Conservation (phyloP, 768 basidiomycete genomes). For the Leccinum subgranulosum region DNA sequence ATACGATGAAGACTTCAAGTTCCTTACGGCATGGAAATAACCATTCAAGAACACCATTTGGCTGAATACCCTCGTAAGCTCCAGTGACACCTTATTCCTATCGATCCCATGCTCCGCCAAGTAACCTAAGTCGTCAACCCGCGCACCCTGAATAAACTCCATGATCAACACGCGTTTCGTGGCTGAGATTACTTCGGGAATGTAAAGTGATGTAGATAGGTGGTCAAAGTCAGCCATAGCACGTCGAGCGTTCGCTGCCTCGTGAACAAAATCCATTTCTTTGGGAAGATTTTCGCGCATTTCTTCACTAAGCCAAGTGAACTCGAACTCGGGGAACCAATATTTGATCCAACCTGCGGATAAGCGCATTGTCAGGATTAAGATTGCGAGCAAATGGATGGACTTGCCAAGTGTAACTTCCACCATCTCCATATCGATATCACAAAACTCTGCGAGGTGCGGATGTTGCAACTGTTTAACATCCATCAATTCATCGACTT, state of each 20-base stretch:
- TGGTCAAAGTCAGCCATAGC: slow-evolving; percentile 67
- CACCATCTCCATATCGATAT: slow-evolving; percentile 87
- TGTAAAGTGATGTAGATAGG: slow-evolving; percentile 77
- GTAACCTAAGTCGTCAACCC: slow-evolving; percentile 86
- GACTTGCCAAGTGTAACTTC: slow-evolving; percentile 62
- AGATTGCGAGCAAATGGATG: background rate
- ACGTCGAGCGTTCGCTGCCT: slow-evolving; percentile 81
- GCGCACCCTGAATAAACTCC: slow-evolving; percentile 90
- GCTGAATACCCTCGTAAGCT: slow-evolving; percentile 86
- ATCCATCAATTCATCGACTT: slow-evolving; percentile 4
- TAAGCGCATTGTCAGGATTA: background rate
- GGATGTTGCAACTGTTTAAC: slow-evolving; percentile 78
- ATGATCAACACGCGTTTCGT: slow-evolving; percentile 86
- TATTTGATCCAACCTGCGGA: slow-evolving; percentile 75
- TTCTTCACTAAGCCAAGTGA: slow-evolving; percentile 90
- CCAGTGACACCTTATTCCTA: slow-evolving; percentile 88
- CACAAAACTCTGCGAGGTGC: slow-evolving; percentile 85
- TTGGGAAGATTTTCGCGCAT: slow-evolving; percentile 90
- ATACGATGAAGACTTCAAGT: background rate
- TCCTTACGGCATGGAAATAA: slow-evolving; percentile 77
- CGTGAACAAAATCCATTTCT: slow-evolving; percentile 93
- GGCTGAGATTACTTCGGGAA: slow-evolving; percentile 78
- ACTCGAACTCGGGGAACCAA: slow-evolving; percentile 95
- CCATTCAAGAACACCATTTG: slow-evolving; percentile 97
- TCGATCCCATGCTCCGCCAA: slow-evolving; percentile 82